Conservation (phyloP, 148 eudicot species). For the Amaranthus palmeri region DNA sequence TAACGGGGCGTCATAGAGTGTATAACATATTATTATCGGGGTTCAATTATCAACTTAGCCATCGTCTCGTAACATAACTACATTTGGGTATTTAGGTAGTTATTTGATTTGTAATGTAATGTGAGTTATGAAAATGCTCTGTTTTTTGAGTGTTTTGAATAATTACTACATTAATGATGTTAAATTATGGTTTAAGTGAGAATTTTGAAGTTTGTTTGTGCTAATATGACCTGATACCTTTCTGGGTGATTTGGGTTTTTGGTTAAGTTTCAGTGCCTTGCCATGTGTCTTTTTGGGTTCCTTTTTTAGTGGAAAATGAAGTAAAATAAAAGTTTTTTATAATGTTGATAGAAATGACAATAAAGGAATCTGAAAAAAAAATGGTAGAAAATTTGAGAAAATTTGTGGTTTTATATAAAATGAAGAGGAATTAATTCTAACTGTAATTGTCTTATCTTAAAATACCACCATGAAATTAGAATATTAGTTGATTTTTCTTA, state of each 20-base stretch:
- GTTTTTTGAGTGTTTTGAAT: slow-evolving; percentile 3
- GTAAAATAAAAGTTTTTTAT: neutral
- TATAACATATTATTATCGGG: too few species aligned
- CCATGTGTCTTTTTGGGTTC: slow-evolving; percentile 11
- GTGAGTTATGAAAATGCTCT: slow-evolving; percentile 9
- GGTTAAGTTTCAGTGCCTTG: slow-evolving; percentile 9
- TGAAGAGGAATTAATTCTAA: neutral
- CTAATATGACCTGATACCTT: slow-evolving; percentile 25
- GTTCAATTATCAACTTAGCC: too few species aligned
- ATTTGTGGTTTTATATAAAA: neutral
- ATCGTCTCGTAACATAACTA: neutral
- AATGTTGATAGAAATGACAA: slow-evolving; percentile 9
- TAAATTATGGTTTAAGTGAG: neutral
- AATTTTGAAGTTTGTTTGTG: neutral
- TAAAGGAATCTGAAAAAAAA: neutral
- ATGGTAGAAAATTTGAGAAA: neutral
- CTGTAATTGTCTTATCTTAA: neutral
- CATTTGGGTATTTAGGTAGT: slow-evolving; percentile 4
- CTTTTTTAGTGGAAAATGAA: neutral
- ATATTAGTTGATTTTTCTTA: neutral
- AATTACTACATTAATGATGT: neutral
- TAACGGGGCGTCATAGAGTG: too few species aligned
- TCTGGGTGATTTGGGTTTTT: slow-evolving; percentile 19
- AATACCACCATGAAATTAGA: slow-evolving; percentile 1
- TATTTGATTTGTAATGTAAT: slow-evolving; percentile 13